A percentile compares a stretch with the other conserved stretches of the same genome.
Evolutionary conservation across 176 grass and related monocot species (phyloP).

Genomic region (Oryza meridionalis): DNA sequence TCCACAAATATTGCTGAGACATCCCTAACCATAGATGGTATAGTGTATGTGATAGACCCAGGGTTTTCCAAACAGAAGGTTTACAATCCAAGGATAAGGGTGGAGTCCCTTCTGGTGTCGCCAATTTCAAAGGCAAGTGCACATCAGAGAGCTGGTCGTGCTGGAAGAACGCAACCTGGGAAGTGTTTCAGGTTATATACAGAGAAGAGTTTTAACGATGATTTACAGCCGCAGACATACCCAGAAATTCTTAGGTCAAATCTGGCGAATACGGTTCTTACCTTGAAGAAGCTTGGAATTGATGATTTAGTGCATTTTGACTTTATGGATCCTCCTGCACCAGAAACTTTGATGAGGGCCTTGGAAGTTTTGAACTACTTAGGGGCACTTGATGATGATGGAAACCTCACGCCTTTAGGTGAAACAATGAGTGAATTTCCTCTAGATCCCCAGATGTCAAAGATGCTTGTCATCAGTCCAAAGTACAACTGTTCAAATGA

Average conservation of each 20-base stretch:
- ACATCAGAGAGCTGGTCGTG: slow-evolving; percentile 91
- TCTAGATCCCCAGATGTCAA: slow-evolving; percentile 93
- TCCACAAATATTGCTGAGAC: slow-evolving; percentile 98
- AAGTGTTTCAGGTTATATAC: slow-evolving; percentile 98
- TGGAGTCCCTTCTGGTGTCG: slow-evolving; percentile 89
- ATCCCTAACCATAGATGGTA: slow-evolving; percentile 94
- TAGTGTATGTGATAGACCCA: slow-evolving; percentile 97
- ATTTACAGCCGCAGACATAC: slow-evolving; percentile 94
- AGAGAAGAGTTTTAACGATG: slow-evolving; percentile 91
- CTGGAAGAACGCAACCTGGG: slow-evolving; percentile 91
- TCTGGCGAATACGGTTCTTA: slow-evolving; percentile 92
- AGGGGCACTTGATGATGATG: slow-evolving; percentile 85
- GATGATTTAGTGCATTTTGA: slow-evolving; percentile 99
- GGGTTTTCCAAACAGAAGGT: slow-evolving; percentile 98
- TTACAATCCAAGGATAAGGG: slow-evolving; percentile 90
- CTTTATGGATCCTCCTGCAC: slow-evolving; percentile 98
- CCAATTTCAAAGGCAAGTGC: slow-evolving; percentile 99
- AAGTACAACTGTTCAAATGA: slow-evolving; percentile 98
- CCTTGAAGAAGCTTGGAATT: slow-evolving; percentile 97
- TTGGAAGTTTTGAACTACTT: slow-evolving; percentile 96
- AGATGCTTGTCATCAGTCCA: slow-evolving; percentile 96
- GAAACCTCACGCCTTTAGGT: slow-evolving; percentile 81
- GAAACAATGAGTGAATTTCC: slow-evolving; percentile 97
- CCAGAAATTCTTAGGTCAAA: slow-evolving; percentile 97
- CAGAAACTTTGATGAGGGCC: slow-evolving; percentile 91